Evolutionary conservation across 306 rosid genomes (phyloP).

Genomic region (Phaseolus lunatus): DNA sequence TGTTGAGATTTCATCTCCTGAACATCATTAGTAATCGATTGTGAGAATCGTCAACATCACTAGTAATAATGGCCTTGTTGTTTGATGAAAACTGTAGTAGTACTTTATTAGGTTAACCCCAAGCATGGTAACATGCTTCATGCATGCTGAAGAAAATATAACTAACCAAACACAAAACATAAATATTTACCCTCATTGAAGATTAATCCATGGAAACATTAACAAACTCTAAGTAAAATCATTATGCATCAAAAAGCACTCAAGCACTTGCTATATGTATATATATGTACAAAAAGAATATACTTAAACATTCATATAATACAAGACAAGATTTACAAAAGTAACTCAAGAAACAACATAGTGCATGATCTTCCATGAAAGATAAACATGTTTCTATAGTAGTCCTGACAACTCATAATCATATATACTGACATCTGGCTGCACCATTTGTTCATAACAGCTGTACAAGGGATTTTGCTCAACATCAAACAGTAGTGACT

Average conservation of each 20-base stretch:
- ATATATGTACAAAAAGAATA: conserved; percentile 37
- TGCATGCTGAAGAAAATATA: conserved; percentile 6
- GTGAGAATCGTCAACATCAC: neutral
- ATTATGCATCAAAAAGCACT: neutral
- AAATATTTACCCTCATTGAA: neutral
- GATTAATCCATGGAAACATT: conserved; percentile 27
- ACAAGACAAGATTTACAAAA: conserved; percentile 33
- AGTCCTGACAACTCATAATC: conserved; percentile 58
- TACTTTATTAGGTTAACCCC: neutral
- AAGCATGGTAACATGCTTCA: conserved; percentile 27
- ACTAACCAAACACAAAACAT: neutral
- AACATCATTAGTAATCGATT: neutral
- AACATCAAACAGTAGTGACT: conserved; percentile 51
- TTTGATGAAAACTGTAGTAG: neutral
- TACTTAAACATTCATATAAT: conserved; percentile 31
- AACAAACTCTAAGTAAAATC: conserved; percentile 39
- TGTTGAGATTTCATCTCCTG: conserved; percentile 8
- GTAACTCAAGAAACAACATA: conserved; percentile 29
- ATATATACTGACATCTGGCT: conserved; percentile 55
- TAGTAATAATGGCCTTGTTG: neutral
- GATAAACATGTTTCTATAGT: conserved; percentile 15
- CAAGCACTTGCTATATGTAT: neutral
- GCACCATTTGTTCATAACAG: conserved; percentile 44
- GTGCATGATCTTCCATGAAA: conserved; percentile 28
- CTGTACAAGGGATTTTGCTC: conserved; percentile 40